Conservation (phyloP, 306 rosid species). For the Vigna radiata region DNA sequence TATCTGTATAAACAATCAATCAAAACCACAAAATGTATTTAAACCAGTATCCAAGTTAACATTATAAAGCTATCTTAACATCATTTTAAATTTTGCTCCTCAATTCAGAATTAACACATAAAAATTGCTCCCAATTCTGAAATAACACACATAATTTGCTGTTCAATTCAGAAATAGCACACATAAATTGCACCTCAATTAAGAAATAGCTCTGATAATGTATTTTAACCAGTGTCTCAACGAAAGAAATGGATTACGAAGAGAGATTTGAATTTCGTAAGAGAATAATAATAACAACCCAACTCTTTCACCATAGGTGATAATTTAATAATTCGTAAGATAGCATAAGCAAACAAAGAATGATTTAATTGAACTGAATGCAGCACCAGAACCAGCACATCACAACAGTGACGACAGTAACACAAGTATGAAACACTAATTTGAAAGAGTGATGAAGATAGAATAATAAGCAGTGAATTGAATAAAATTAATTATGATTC, state of each 20-base stretch:
- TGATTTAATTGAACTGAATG: not conserved
- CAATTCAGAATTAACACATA: not conserved
- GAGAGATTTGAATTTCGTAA: too few relatives aligned
- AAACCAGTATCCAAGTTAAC: not conserved
- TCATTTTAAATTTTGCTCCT: not conserved
- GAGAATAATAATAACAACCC: not conserved
- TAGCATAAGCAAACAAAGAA: not conserved
- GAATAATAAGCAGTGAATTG: not conserved
- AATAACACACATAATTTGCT: too few relatives aligned
- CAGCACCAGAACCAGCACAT: not conserved
- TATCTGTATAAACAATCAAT: not conserved
- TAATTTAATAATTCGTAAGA: not conserved
- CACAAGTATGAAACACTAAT: not conserved
- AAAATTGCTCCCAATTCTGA: too few relatives aligned
- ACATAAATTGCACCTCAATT: not conserved
- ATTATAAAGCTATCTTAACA: not conserved
- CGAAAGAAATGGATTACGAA: too few relatives aligned
- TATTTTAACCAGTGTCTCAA: too few relatives aligned
- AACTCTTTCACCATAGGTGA: not conserved
- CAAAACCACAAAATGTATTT: not conserved
- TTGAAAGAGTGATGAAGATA: not conserved
- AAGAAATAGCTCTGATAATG: not conserved
- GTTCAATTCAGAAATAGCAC: not conserved
- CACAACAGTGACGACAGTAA: not conserved
- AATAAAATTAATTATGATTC: constrained; percentile 29